These are phyloP conservation scores for Nakazawaea ernobii DNA, from an alignment of 805 yeast genomes.

Conservation along the genomic window DNA sequence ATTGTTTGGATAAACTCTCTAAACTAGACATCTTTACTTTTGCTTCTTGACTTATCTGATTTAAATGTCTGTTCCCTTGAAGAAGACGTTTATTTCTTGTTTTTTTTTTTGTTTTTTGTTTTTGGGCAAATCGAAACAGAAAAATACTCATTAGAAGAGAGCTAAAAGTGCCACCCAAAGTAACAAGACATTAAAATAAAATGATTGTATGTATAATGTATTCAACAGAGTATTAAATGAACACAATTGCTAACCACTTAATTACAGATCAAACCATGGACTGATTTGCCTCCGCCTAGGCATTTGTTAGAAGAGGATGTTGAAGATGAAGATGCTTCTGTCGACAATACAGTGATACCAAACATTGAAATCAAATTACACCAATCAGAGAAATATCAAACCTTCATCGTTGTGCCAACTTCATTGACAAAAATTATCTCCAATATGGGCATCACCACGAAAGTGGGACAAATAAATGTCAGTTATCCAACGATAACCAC, in stretches of 20 bases:
- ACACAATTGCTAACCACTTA: background rate
- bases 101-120: background rate
- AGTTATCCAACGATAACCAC: constrained; percentile 13
- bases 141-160: background rate
- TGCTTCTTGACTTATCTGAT: background rate
- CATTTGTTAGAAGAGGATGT: constrained; percentile 34
- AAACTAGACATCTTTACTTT: constrained; percentile 4
- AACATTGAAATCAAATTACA: constrained; percentile 19
- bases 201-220: constrained; percentile 11
- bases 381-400: constrained; percentile 14
- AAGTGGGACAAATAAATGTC: constrained; percentile 8
- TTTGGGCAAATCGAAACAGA: background rate
- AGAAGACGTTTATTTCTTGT: background rate
- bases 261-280: constrained; percentile 41
- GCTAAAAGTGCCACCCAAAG: background rate
- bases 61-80: background rate
- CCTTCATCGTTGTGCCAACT: constrained; percentile 26
- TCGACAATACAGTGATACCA: constrained; percentile 22
- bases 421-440: constrained; percentile 20
- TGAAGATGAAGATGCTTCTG: constrained; percentile 17
- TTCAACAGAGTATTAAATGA: background rate
- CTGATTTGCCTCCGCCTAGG: constrained; percentile 39
- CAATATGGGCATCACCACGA: constrained; percentile 13
- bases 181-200: background rate
- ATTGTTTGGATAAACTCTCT: constrained; percentile 20